A percentile compares a stretch with the other conserved stretches of the same genome.
phyloP scores from a whole-genome alignment of 2,329 filamentous ascomycete species.

The Colletotrichum aenigma region DNA sequence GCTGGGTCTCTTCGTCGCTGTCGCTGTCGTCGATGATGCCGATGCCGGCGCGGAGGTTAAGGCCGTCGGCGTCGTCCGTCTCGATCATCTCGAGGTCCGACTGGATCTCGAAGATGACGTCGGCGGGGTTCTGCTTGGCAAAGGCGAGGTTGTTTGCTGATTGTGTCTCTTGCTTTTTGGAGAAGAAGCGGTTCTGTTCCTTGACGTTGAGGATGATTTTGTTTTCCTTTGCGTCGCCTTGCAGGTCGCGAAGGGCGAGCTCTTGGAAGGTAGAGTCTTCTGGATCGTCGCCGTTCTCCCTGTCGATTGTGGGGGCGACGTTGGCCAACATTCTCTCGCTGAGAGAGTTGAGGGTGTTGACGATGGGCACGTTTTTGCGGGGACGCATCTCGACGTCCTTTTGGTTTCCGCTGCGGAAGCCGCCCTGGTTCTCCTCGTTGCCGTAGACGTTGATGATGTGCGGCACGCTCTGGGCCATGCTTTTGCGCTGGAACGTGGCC shows the following conservation, averaged over 20 bases:
- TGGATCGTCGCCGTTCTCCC: slow-evolving; percentile 64
- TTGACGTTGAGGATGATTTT: slow-evolving; percentile 86
- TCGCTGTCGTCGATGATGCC: slow-evolving; percentile 74
- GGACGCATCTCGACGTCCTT: slow-evolving; percentile 92
- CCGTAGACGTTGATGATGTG: slow-evolving; percentile 91
- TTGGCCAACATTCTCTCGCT: slow-evolving; percentile 94
- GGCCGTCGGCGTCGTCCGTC: slow-evolving; percentile 50
- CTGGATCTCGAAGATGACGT: slow-evolving; percentile 70
- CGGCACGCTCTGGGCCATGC: slow-evolving; percentile 72
- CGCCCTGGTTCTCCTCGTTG: slow-evolving; percentile 94
- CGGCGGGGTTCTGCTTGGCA: slow-evolving; percentile 70
- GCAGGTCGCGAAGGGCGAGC: slow-evolving; percentile 80
- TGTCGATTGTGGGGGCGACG: slow-evolving; percentile 77
- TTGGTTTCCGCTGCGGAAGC: slow-evolving; percentile 79
- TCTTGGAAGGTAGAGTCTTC: slow-evolving; percentile 78
- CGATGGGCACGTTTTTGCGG: slow-evolving; percentile 80
- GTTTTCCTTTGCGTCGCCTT: slow-evolving; percentile 73
- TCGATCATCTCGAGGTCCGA: slow-evolving; percentile 62
- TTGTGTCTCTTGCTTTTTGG: slow-evolving; percentile 55
- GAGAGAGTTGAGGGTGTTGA: slow-evolving; percentile 85
- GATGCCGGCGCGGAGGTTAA: slow-evolving; percentile 67
- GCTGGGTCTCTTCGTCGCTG: slow-evolving; percentile 64
- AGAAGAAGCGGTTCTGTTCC: slow-evolving; percentile 85
- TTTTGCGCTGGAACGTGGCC: slow-evolving; percentile 53
- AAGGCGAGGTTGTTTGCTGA: slow-evolving; percentile 58